Base-by-base conservation (phyloP, 148 eudicot genomes). In the Rhododendron simsii region DNA sequence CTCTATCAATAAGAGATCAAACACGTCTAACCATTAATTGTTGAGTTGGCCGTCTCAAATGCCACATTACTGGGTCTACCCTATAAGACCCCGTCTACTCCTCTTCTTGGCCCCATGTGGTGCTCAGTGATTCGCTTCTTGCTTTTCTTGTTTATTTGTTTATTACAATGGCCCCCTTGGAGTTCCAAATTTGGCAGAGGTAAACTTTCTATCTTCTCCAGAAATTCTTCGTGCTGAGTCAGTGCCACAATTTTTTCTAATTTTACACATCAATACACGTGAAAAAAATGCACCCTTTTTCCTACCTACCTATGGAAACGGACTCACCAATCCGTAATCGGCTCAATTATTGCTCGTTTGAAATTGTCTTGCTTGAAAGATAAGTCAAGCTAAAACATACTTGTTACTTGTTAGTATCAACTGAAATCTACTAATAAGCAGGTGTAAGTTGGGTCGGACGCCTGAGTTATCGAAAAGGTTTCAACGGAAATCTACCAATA, bases 41-140 rank as follows among this genome's bases (percentile, higher is more conserved):
- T 53, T 1, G 3, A 53, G 5, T 3, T 13, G 20, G 0, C 0
- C 16, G 12, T 11, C 14, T 53, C 0, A 4, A 1, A 53, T 13
- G 5, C 5, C 4, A 0, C 57, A 53, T 20, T 53, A 53, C 5
- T 7, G 11, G 11, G 39, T 37, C 39, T 7, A 7, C 53, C 2
- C 53, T 13, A 51, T 15, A 14, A 2, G 1, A 41, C 7, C n/a
- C 21, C n/a, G 26, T n/a, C 12, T 63, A 63, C 71, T n/a, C 28
- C 67, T 23, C 4, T 21, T 63, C 28, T n/a, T 23, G 12, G 69
- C 33, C 33, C 74, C 74, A 26, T 26, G 65, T 6, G n/a, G 65
- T 59, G 23, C n/a, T 59, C 65, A 59, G 65, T 59, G n/a, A 59
- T 59, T 20, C n/a, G 65, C 65, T 21, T 59, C 23, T 20, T 20